Conservation (phyloP, 2,329 filamentous ascomycete genomes). For the Fusarium irregulare region DNA sequence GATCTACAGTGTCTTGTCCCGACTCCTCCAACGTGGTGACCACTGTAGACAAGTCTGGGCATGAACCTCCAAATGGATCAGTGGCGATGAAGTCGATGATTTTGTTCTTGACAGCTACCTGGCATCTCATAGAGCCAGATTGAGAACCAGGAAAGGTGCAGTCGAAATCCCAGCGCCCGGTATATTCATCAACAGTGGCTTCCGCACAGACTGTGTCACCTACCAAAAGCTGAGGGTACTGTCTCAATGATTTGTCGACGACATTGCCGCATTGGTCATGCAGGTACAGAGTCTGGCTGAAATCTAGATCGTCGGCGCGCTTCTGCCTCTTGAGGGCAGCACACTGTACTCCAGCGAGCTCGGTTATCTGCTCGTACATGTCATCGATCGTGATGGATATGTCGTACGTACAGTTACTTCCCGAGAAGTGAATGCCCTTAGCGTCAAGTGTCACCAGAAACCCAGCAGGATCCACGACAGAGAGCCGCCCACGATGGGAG, state of each 20-base stretch:
- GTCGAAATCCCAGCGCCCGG: conserved; percentile 51
- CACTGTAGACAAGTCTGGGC: conserved; percentile 51
- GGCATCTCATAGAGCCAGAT: conserved; percentile 47
- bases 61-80: conserved; percentile 52
- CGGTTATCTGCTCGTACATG: conserved; percentile 51
- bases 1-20: conserved; percentile 47
- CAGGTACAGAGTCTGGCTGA: conserved; percentile 50
- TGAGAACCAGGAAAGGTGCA: conserved; percentile 52
- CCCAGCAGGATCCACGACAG: conserved; percentile 48
- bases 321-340: conserved; percentile 38
- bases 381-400: conserved; percentile 50
- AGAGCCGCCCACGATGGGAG: conserved; percentile 48
- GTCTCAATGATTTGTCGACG: conserved; percentile 43
- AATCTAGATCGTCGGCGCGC: conserved; percentile 45
- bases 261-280: conserved; percentile 52
- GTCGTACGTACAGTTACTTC: conserved; percentile 48
- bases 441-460: conserved; percentile 50
- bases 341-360: conserved; percentile 49
- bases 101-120: conserved; percentile 48
- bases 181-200: conserved; percentile 43
- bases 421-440: conserved; percentile 51
- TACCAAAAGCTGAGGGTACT: conserved; percentile 48
- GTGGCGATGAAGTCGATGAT: conserved; percentile 50
- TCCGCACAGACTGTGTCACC: conserved; percentile 49
- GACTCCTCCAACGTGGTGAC: conserved; percentile 49